A percentile compares a stretch with the other conserved stretches of the same genome.
phyloP scores from a whole-genome alignment of 306 rosid species.

The Delonix regia region DNA sequence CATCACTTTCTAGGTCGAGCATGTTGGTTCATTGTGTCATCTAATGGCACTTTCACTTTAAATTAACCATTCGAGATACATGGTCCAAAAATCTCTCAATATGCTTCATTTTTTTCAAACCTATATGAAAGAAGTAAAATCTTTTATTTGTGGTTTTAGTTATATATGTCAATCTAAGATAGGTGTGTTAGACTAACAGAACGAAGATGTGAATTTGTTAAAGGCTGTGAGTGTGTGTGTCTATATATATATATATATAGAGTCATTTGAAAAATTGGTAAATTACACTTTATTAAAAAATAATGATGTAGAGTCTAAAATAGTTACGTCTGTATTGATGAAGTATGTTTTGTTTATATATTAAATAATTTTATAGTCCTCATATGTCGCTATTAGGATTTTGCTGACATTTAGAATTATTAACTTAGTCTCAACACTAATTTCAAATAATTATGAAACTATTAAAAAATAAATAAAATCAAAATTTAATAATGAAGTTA shows the following conservation, averaged over 20 bases:
- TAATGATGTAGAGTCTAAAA: no score
- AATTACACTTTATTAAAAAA: no score
- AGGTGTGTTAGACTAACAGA: not conserved
- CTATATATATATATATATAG: no score
- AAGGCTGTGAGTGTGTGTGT: no score
- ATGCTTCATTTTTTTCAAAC: not conserved
- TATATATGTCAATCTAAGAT: not conserved
- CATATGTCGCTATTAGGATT: not conserved
- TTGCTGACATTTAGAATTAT: not conserved
- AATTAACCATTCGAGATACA: not conserved
- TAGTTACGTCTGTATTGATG: no score
- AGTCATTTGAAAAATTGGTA: no score
- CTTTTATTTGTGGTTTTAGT: not conserved
- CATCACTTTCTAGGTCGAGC: slow-evolving; percentile 57
- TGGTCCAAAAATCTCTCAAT: not conserved
- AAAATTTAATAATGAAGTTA: no score
- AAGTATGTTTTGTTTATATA: not conserved
- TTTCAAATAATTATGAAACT: no score
- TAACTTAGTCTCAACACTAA: no score
- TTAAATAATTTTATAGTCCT: not conserved
- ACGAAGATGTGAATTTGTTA: no score
- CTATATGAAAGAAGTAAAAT: no score
- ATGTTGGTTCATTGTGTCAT: slow-evolving; percentile 52
- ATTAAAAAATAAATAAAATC: no score
- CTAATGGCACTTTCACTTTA: slow-evolving; percentile 13